These are phyloP conservation scores for Podila clonocystis DNA, from an alignment of 192 early-diverging fungal genomes.

Conservation along the genomic window DNA sequence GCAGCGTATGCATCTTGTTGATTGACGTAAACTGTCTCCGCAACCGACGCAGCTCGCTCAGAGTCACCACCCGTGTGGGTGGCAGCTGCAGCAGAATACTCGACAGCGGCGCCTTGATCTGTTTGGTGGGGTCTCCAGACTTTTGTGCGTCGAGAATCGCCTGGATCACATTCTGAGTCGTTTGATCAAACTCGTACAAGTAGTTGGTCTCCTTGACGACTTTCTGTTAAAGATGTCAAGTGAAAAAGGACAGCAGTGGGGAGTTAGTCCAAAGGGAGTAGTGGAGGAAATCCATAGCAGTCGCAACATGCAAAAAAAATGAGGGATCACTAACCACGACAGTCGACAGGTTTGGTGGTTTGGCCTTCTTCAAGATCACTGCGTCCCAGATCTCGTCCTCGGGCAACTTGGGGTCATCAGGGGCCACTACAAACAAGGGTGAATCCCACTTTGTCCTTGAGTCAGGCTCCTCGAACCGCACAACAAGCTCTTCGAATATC, in stretches of 20 bases:
- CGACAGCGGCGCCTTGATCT: conserved; percentile 44
- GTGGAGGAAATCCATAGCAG: too few species aligned
- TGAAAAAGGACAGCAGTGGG: neutral
- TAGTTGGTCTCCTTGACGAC: conserved; percentile 92
- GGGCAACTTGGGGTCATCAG: conserved; percentile 71
- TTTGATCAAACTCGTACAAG: conserved; percentile 88
- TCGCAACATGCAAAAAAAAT: neutral
- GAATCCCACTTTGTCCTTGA: conserved; percentile 93
- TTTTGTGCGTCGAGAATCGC: conserved; percentile 83
- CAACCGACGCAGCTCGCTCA: conserved; percentile 83
- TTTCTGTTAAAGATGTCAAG: conserved; percentile 60
- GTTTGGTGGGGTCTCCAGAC: conserved; percentile 45
- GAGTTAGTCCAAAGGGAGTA: neutral
- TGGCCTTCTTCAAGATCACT: conserved; percentile 75
- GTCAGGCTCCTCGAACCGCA: conserved; percentile 96
- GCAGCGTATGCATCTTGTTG: conserved; percentile 87
- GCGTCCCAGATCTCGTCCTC: conserved; percentile 81
- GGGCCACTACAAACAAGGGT: conserved; percentile 91
- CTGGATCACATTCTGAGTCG: conserved; percentile 82
- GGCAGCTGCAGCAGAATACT: conserved; percentile 56
- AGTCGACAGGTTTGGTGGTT: conserved; percentile 88
- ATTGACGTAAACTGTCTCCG: conserved; percentile 86
- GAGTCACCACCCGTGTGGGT: conserved; percentile 77
- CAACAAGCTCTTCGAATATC: conserved; percentile 82
- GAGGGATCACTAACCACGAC: conserved; percentile 62